A percentile compares a stretch with the other conserved stretches of the same genome.
Evolutionary conservation across 176 grass and related monocot species (phyloP).

Genomic region (Carex parvula): DNA sequence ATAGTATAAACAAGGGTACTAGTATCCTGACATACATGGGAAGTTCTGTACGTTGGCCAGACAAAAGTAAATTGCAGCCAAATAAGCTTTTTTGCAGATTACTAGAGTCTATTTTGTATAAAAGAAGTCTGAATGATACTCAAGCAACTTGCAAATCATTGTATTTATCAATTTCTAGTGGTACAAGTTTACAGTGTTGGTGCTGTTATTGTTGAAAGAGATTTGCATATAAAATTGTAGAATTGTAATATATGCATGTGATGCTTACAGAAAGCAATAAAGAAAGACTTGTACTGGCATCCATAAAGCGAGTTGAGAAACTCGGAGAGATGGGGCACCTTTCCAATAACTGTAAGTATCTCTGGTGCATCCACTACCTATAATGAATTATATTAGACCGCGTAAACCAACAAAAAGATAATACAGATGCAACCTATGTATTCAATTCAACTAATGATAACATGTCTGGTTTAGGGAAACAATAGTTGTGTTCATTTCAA

Average conservation of each 20-base stretch:
- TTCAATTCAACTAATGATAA: not conserved
- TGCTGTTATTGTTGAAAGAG: not conserved
- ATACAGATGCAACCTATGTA: not conserved
- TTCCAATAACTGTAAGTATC: conserved; percentile 88
- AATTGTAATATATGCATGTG: conserved; percentile 7
- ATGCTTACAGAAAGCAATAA: conserved; percentile 88
- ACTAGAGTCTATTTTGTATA: not conserved
- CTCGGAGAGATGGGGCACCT: conserved; percentile 86
- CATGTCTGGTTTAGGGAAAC: not conserved
- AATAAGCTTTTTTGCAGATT: not conserved
- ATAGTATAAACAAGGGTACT: not conserved
- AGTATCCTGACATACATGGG: not conserved
- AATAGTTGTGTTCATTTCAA: not conserved
- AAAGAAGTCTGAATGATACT: not conserved
- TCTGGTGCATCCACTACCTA: conserved; percentile 96
- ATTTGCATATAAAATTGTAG: not conserved
- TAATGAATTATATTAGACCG: conserved; percentile 27
- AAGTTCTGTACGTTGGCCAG: not conserved
- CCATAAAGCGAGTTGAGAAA: conserved; percentile 91
- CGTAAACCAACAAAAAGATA: conserved; percentile 12
- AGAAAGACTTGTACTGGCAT: conserved; percentile 98
- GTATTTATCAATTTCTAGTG: not conserved
- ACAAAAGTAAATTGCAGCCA: not conserved
- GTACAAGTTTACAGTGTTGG: not conserved
- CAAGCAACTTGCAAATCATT: not conserved